A percentile compares a stretch with the other conserved stretches of the same genome.
These are phyloP conservation scores for Trichoderma sp. DNA, from an alignment of 2,329 filamentous ascomycete species.

Conservation along the genomic window DNA sequence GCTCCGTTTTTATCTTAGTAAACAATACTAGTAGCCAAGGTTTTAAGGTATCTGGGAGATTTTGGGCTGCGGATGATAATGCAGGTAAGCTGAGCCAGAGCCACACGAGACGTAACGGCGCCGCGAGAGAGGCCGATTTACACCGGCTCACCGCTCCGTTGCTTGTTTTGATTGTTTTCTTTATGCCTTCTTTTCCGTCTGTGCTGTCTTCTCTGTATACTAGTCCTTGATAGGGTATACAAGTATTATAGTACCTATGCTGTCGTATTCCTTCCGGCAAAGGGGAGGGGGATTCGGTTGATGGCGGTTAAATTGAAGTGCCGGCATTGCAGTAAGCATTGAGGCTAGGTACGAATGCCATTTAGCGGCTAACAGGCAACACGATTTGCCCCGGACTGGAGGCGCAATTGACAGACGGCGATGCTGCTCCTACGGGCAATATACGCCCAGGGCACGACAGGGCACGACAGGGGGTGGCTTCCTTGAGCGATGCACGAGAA, in stretches of 20 bases:
- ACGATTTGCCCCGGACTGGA: constrained; percentile 14
- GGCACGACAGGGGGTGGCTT: background rate
- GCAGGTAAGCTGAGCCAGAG: constrained; percentile 21
- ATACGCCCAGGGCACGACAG: background rate
- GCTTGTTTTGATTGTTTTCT: background rate
- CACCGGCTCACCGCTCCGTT: constrained; percentile 16
- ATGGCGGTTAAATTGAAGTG: constrained; percentile 6
- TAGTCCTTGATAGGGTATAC: background rate
- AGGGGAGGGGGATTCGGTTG: background rate
- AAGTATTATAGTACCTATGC: too few species aligned
- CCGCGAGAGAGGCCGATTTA: background rate
- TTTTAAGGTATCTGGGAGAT: too few species aligned
- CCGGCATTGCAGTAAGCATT: constrained; percentile 22
- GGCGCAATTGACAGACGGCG: background rate
- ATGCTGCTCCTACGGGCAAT: background rate
- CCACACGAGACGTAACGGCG: constrained; percentile 17
- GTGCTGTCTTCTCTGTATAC: background rate
- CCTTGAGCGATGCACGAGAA: background rate
- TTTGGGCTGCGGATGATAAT: background rate
- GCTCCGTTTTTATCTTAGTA: background rate
- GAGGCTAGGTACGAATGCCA: background rate
- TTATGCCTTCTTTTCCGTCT: background rate
- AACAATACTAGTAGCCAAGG: background rate
- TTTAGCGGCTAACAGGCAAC: constrained; percentile 3
- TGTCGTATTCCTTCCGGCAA: background rate